A percentile compares a stretch with the other conserved stretches of the same genome.
Evolutionary conservation across 2,329 filamentous ascomycete species (phyloP).

Genomic region (Colletotrichum karsti): DNA sequence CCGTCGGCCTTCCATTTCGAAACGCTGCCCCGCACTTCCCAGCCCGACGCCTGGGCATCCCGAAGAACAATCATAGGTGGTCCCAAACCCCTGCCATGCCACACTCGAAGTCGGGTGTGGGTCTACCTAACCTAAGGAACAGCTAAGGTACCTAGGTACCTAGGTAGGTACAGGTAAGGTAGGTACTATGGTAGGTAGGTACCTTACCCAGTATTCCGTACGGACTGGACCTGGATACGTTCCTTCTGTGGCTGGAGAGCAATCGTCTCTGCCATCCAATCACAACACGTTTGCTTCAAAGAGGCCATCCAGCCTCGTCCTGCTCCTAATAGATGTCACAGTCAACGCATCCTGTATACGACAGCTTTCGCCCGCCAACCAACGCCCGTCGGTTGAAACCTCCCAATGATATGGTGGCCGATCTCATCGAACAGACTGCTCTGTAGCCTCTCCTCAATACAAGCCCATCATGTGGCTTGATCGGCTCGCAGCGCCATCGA

Average conservation of each 20-base stretch:
- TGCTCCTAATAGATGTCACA: not conserved
- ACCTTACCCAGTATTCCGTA: no score
- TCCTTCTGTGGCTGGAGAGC: conserved; percentile 2
- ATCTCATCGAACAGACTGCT: not conserved
- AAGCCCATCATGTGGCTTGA: conserved; percentile 82
- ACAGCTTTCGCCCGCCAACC: not conserved
- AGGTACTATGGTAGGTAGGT: no score
- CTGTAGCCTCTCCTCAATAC: conserved; percentile 19
- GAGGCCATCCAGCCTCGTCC: conserved; percentile 17
- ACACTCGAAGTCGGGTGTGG: not conserved
- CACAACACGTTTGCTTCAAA: conserved; percentile 3
- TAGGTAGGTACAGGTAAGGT: no score
- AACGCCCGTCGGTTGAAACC: not conserved
- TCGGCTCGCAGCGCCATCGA: conserved; percentile 78
- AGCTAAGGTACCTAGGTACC: no score
- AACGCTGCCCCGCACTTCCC: conserved; percentile 17
- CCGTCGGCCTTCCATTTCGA: not conserved
- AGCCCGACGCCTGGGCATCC: not conserved
- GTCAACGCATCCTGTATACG: conserved; percentile 9
- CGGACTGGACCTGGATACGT: no score
- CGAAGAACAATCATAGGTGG: no score
- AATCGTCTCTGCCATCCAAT: not conserved
- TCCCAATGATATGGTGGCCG: conserved; percentile 13
- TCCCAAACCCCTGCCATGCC: conserved; percentile 17
- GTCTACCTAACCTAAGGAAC: no score